These are phyloP conservation scores for Geotrichum macrosporum DNA, from an alignment of 1,139 yeast genomes.

Conservation along the genomic window DNA sequence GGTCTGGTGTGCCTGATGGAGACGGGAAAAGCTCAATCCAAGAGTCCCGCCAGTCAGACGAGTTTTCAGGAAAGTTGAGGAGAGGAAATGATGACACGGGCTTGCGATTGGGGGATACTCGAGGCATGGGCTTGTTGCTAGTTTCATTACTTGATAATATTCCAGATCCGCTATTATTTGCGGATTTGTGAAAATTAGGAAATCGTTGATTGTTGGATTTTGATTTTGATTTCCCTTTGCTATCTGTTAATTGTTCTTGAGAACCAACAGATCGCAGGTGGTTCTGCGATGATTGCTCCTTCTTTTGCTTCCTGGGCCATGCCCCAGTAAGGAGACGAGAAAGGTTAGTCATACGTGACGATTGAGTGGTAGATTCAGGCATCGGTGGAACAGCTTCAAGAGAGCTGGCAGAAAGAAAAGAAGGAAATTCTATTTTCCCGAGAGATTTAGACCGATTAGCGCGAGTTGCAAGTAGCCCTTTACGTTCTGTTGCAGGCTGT, in stretches of 20 bases:
- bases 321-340: background rate
- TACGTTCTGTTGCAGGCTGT: too few species aligned
- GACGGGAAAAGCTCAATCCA: conserved; percentile 4
- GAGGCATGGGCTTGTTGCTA: background rate
- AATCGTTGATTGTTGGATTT: background rate
- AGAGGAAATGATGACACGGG: conserved; percentile 7
- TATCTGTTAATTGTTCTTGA: too few species aligned
- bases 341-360: background rate
- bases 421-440: too few species aligned
- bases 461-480: too few species aligned
- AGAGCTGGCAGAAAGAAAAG: background rate
- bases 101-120: too few species aligned
- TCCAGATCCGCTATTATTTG: background rate
- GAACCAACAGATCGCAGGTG: too few species aligned
- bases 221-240: too few species aligned
- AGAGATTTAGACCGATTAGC: too few species aligned
- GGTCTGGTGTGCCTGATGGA: too few species aligned
- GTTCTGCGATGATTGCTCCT: too few species aligned
- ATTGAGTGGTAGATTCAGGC: background rate
- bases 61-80: background rate
- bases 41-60: background rate
- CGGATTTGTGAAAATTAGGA: background rate
- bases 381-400: background rate
- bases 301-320: background rate
- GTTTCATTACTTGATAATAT: background rate